Percentiles rank a stretch among this genome's conserved stretches.
phyloP scores from a whole-genome alignment of 179 eudicot species.

The Camellia oleifera region DNA sequence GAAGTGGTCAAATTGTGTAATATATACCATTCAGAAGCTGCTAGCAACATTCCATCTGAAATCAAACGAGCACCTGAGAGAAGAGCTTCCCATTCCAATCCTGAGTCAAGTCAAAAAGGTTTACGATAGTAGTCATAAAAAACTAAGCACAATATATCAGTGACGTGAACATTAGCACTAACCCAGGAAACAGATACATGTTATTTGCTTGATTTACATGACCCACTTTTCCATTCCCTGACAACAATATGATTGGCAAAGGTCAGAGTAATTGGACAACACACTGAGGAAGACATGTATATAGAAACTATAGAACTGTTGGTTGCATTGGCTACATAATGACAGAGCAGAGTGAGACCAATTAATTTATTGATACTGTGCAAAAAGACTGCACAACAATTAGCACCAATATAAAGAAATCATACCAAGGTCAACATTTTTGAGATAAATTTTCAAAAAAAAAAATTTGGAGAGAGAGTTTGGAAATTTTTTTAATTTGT shows the following conservation, averaged over 20 bases:
- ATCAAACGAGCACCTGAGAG: constrained; percentile 94
- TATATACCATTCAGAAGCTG: constrained; percentile 87
- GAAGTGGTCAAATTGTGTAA: constrained; percentile 4
- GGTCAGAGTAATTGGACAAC: not conserved
- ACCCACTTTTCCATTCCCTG: constrained; percentile 93
- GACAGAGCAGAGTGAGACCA: not conserved
- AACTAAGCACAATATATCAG: not conserved
- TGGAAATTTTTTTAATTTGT: too few relatives aligned
- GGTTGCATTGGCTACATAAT: not conserved
- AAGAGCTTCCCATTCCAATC: constrained; percentile 75
- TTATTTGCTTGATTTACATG: constrained; percentile 99
- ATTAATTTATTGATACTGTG: not conserved
- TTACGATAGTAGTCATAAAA: not conserved
- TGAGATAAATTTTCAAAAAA: constrained; percentile 32
- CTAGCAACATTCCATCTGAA: constrained; percentile 92
- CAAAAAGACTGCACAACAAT: constrained; percentile 1
- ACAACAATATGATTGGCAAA: constrained; percentile 9
- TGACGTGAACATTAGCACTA: constrained; percentile 24
- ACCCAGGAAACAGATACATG: constrained; percentile 99
- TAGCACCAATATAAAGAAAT: not conserved
- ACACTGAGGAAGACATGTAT: not conserved
- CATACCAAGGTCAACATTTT: constrained; percentile 86
- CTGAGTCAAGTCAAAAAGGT: constrained; percentile 38
- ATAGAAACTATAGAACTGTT: not conserved
- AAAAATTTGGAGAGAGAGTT: too few relatives aligned